These are phyloP conservation scores for Cryphonectria carpinicola DNA, from an alignment of 2,329 filamentous ascomycete genomes.

Conservation along the genomic window DNA sequence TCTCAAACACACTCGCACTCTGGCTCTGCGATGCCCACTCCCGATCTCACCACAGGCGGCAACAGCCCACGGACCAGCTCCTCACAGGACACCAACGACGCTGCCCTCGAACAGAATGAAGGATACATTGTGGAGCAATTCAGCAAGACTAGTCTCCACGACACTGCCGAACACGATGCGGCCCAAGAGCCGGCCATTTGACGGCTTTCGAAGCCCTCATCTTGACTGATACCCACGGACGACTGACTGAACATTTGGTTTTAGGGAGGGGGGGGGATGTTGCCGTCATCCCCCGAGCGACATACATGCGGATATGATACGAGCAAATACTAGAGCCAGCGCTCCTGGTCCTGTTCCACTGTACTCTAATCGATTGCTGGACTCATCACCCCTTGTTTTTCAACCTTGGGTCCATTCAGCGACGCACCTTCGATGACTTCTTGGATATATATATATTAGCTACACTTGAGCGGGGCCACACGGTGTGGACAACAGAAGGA, in stretches of 20 bases:
- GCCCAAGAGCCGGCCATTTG: neutral
- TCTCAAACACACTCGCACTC: slow-evolving; percentile 47
- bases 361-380: slow-evolving; percentile 1
- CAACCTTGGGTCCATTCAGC: neutral
- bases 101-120: slow-evolving; percentile 49
- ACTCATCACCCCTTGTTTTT: neutral
- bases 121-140: slow-evolving; percentile 34
- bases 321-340: slow-evolving; percentile 1
- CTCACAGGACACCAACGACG: slow-evolving; percentile 65
- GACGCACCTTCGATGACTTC: slow-evolving; percentile 5
- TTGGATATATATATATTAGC: slow-evolving; percentile 19
- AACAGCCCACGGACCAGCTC: slow-evolving; percentile 72
- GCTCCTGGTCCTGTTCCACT: neutral
- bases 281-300: neutral
- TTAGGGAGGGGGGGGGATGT: neutral
- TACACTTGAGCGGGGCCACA: neutral
- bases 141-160: slow-evolving; percentile 24
- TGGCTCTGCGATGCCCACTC: slow-evolving; percentile 63
- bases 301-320: slow-evolving; percentile 3
- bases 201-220: neutral
- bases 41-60: slow-evolving; percentile 68
- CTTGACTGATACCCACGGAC: neutral
- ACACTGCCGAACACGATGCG: neutral
- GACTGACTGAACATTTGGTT: neutral
- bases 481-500: slow-evolving; percentile 4